phyloP scores from a whole-genome alignment of 73 alveolate species.

The Paramecium pentaurelia region DNA sequence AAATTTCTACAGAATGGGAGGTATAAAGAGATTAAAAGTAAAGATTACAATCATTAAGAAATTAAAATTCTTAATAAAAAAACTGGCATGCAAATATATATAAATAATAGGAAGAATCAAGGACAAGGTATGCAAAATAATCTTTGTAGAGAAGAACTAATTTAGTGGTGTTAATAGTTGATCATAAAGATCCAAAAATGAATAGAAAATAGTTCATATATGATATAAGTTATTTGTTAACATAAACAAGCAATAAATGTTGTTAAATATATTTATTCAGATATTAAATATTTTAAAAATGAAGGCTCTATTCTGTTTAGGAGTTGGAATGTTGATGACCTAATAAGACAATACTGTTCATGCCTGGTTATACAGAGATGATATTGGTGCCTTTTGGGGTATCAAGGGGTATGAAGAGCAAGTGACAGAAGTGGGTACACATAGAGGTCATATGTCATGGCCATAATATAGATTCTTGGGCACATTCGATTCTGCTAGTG shows the following conservation, averaged over 20 bases:
- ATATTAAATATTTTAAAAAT: constrained; percentile 22
- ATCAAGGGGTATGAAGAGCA: constrained; percentile 95
- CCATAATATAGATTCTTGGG: constrained; percentile 86
- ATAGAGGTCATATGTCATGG: constrained; percentile 90
- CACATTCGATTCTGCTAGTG: constrained; percentile 85
- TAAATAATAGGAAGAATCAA: too few relatives aligned
- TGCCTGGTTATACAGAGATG: constrained; percentile 91
- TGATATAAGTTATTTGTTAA: neutral
- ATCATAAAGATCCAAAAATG: neutral
- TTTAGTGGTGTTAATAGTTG: too few relatives aligned
- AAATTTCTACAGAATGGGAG: too few relatives aligned
- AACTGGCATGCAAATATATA: too few relatives aligned
- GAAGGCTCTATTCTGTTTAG: constrained; percentile 48
- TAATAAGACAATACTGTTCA: constrained; percentile 23
- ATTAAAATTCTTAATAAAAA: too few relatives aligned
- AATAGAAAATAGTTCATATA: neutral
- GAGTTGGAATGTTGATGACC: constrained; percentile 32
- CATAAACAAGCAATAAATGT: neutral
- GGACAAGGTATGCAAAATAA: too few relatives aligned
- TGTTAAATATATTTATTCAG: neutral
- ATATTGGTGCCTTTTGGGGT: constrained; percentile 92
- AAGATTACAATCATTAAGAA: too few relatives aligned
- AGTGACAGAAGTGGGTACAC: constrained; percentile 88
- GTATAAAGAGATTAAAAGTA: too few relatives aligned
- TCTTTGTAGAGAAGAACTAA: too few relatives aligned